Conservation (phyloP, 2,329 filamentous ascomycete genomes). For the Xylaria sp. region DNA sequence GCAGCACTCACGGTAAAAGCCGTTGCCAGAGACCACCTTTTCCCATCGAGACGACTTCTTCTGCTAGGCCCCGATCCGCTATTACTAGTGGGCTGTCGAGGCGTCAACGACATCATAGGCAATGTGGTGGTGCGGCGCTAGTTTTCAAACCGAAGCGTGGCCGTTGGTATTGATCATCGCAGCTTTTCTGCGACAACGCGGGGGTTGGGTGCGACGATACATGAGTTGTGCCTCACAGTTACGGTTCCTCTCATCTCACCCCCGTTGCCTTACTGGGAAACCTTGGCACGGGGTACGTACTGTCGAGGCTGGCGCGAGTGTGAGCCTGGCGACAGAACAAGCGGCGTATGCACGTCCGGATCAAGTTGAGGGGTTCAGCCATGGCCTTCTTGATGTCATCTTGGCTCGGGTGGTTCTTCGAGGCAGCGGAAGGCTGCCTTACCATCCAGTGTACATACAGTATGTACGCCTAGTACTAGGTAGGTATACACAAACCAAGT, state of each 20-base stretch:
- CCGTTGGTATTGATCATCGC: conserved; percentile 11
- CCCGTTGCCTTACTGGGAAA: background rate
- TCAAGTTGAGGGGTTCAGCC: conserved; percentile 13
- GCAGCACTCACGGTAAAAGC: conserved; percentile 31
- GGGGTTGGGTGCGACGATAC: conserved; percentile 18
- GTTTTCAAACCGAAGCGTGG: conserved; percentile 4
- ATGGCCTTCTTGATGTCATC: conserved; percentile 30
- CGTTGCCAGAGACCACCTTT: conserved; percentile 30
- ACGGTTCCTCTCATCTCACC: conserved; percentile 13
- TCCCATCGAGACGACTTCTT: conserved; percentile 29
- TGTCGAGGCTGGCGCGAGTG: conserved; percentile 20
- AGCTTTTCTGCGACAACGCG: background rate
- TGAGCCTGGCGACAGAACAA: conserved; percentile 10
- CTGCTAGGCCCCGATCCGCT: conserved; percentile 10
- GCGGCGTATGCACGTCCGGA: background rate
- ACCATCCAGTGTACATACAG: conserved; percentile 2
- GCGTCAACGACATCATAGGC: conserved; percentile 17
- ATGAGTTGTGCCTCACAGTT: background rate
- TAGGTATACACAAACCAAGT: conserved; percentile 1
- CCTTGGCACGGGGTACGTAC: conserved; percentile 22
- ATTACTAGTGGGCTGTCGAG: conserved; percentile 12
- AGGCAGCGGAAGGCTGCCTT: conserved; percentile 29
- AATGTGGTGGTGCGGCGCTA: conserved; percentile 3
- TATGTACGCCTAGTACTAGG: conserved; percentile 11
- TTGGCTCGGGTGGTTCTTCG: background rate